Conservation (phyloP, 805 yeast genomes). For the Spathaspora passalidarum region DNA sequence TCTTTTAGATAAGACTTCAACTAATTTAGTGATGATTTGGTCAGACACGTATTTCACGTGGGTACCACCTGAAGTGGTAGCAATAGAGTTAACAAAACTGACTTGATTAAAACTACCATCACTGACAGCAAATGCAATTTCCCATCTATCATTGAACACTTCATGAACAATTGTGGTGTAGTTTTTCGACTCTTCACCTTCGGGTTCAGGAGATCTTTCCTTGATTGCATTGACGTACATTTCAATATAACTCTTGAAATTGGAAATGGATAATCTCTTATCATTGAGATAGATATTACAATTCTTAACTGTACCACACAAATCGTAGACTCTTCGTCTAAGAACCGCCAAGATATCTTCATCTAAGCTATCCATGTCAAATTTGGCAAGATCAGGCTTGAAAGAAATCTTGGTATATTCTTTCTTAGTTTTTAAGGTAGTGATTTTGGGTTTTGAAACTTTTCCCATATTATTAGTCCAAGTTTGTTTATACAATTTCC, state of each 20-base stretch:
- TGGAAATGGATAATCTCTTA: constrained; percentile 60
- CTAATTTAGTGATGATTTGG: constrained; percentile 73
- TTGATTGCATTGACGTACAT: constrained; percentile 80
- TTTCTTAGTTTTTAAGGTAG: constrained; percentile 51
- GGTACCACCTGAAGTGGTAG: constrained; percentile 96
- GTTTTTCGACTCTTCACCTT: constrained; percentile 32
- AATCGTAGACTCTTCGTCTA: constrained; percentile 90
- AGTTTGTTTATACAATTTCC: constrained; percentile 67
- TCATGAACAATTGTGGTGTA: constrained; percentile 66
- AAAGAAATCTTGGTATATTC: constrained; percentile 88
- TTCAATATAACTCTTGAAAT: constrained; percentile 85
- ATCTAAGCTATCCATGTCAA: constrained; percentile 82
- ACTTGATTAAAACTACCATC: constrained; percentile 90
- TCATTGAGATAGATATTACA: constrained; percentile 78
- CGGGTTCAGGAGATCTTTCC: constrained; percentile 41
- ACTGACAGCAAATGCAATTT: constrained; percentile 89
- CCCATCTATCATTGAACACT: constrained; percentile 87
- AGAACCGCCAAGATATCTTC: constrained; percentile 79
- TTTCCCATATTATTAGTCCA: constrained; percentile 87
- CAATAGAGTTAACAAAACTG: constrained; percentile 95
- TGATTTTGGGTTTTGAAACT: constrained; percentile 73
- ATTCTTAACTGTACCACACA: constrained; percentile 90
- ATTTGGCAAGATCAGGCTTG: constrained; percentile 80
- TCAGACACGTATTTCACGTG: constrained; percentile 87
- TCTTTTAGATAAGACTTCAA: constrained; percentile 60